A percentile compares a stretch with the other conserved stretches of the same genome.
Conservation (phyloP, 1,284 basidiomycete genomes). For the Leccinum pachyderme region DNA sequence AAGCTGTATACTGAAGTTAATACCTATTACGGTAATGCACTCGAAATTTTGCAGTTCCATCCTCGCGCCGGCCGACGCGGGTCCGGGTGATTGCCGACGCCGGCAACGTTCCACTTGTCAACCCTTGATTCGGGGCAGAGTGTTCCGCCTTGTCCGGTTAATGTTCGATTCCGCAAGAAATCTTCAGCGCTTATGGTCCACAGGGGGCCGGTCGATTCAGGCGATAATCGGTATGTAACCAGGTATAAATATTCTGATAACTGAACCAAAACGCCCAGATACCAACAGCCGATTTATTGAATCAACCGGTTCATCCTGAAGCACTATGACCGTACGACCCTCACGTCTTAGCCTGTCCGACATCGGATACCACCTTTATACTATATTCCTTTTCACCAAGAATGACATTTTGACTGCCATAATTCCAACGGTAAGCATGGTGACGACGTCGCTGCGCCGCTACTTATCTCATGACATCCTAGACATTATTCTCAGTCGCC, state of each 20-base stretch:
- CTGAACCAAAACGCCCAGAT: neutral
- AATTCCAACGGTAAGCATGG: slow-evolving; percentile 37
- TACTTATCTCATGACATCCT: slow-evolving; percentile 4
- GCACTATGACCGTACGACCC: slow-evolving; percentile 14
- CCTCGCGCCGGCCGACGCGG: neutral
- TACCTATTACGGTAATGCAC: neutral
- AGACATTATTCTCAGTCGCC: slow-evolving; percentile 39
- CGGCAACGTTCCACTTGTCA: neutral
- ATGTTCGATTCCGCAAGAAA: neutral
- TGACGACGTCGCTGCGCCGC: neutral
- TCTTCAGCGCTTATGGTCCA: neutral
- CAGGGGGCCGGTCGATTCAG: neutral
- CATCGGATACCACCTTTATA: slow-evolving; percentile 27
- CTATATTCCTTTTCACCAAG: slow-evolving; percentile 42
- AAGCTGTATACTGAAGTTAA: neutral
- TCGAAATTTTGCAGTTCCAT: neutral
- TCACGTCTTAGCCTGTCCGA: slow-evolving; percentile 9
- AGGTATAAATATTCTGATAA: slow-evolving; percentile 12
- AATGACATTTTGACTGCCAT: slow-evolving; percentile 41
- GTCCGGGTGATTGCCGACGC: neutral
- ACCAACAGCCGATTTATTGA: neutral
- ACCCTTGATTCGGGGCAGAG: neutral
- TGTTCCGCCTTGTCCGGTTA: neutral
- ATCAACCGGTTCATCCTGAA: neutral
- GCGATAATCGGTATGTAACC: slow-evolving; percentile 1